These are phyloP conservation scores for Aspergillus kassunensis DNA, from an alignment of 495 filamentous ascomycete species.

Conservation along the genomic window DNA sequence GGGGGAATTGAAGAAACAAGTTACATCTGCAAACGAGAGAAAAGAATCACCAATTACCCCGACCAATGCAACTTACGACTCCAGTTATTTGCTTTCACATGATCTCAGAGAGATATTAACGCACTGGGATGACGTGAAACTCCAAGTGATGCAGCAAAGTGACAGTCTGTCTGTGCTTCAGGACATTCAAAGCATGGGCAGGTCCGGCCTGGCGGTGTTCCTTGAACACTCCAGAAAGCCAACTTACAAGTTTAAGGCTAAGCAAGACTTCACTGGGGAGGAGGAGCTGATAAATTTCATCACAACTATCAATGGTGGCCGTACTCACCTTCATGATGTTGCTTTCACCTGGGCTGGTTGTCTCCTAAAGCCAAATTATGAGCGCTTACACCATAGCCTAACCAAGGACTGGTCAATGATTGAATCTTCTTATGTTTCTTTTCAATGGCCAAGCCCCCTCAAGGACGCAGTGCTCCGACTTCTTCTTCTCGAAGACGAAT, in stretches of 20 bases:
- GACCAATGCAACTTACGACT: conserved; percentile 10
- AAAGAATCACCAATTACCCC: conserved; percentile 17
- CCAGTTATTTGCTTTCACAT: conserved; percentile 34
- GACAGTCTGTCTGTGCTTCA: conserved; percentile 49
- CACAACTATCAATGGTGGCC: conserved; percentile 47
- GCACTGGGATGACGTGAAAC: conserved; percentile 58
- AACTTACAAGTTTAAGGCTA: conserved; percentile 46
- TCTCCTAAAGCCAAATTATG: conserved; percentile 47
- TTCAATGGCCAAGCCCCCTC: conserved; percentile 67
- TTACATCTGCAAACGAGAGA: conserved; percentile 9
- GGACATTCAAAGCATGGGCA: conserved; percentile 43
- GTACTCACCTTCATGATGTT: conserved; percentile 59
- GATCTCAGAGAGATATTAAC: conserved; percentile 54
- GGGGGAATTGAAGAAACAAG: conserved; percentile 34
- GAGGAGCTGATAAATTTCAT: conserved; percentile 56
- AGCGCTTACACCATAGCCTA: conserved; percentile 14
- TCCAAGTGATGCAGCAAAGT: conserved; percentile 51
- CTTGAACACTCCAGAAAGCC: conserved; percentile 71
- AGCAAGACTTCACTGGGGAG: conserved; percentile 51
- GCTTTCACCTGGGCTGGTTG: conserved; percentile 61
- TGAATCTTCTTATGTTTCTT: conserved; percentile 55
- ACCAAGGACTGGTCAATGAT: conserved; percentile 23
- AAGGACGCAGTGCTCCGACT: conserved; percentile 68
- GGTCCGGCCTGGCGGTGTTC: conserved; percentile 66
- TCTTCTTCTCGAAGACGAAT: conserved; percentile 64